Evolutionary conservation across 2,329 filamentous ascomycete species (phyloP), one percentile per base, ranked within the genome.

Genomic region (Thelonectria discophora): DNA sequence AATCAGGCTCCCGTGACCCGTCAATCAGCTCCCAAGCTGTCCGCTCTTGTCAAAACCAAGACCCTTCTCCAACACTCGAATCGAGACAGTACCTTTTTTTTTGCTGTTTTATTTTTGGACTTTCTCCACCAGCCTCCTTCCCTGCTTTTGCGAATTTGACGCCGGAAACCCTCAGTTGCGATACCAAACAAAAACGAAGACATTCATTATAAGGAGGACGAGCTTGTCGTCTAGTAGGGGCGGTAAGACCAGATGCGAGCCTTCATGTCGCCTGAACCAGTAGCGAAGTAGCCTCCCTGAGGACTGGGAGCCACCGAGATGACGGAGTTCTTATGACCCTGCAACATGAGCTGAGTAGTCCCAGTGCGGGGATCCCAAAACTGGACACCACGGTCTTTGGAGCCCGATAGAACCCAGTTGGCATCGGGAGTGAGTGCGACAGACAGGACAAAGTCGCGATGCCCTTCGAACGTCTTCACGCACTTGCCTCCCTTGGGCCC

Each of bases 261-360:
- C 76, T 94, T 91, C 92, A 97, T 97, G 76, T 99, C 95, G 72
- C 95, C 95, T 69, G 94, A 97, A 64, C 95, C 95, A 5, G 95
- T 99, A 42, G 95, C 95, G 75, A 99, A 99, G 75, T 93, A 90
- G 66, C 89, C 88, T 60, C 93, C 94, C 37, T 87, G 89, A 15
- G 95, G 95, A 78, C 93, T 97, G 20, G 95, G 95, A 1, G 95
- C 94, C 54, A 99, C 95, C 3, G 94, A 97, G 72, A 98, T 98
- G 71, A 99, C 95, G 11, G 93, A 97, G 80, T 98, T 98, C 85
- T 98, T 98, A 77, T 99, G 95, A 24, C 95, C 95, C 78, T 98
- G 95, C 64, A 99, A 86, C 95, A 98, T 98, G 76, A 99, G 90
- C 80, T 98, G 94, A 1, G 94, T 96, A 68, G 92, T 90, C 37